Percentiles rank a stretch among this genome's conserved stretches.
phyloP scores from a whole-genome alignment of 257 asterid genomes.

The Gentiana macrophylla region DNA sequence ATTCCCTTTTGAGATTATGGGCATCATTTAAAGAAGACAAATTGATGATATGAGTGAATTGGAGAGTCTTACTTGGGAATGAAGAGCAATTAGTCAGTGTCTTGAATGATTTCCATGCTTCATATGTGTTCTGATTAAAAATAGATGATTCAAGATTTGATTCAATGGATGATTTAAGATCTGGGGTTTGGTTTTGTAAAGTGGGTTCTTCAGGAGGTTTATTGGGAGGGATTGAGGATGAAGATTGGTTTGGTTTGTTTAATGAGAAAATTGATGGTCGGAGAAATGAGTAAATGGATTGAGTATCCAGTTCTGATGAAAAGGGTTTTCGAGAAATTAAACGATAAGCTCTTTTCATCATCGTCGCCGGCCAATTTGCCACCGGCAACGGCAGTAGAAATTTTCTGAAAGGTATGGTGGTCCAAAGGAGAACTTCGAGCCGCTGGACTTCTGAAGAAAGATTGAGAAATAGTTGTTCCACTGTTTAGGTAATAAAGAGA shows the following conservation, averaged over 20 bases:
- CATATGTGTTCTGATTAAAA: conserved; percentile 47
- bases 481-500: too few relatives aligned
- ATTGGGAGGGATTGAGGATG: conserved; percentile 14
- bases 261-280: conserved; percentile 70
- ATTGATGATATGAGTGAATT: conserved; percentile 54
- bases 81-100: conserved; percentile 42
- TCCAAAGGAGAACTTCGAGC: too few relatives aligned
- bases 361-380: conserved; percentile 3
- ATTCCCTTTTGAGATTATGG: conserved; percentile 75
- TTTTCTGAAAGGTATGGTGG: too few relatives aligned
- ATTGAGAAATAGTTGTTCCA: too few relatives aligned
- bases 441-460: too few relatives aligned
- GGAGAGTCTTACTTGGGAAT: conserved; percentile 65
- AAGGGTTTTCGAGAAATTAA: conserved; percentile 31
- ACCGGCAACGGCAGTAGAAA: too few relatives aligned
- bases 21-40: conserved; percentile 50
- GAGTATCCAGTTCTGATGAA: conserved; percentile 56
- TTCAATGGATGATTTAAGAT: conserved; percentile 44
- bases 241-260: conserved; percentile 14
- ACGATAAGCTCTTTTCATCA: conserved; percentile 39
- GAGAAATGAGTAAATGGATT: conserved; percentile 69
- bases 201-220: conserved; percentile 18
- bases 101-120: conserved; percentile 96
- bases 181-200: conserved; percentile 26
- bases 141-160: conserved; percentile 45